Percentiles rank a stretch among this genome's conserved stretches.
phyloP scores from a whole-genome alignment of 495 filamentous ascomycete genomes.

The Podospora sp. region DNA sequence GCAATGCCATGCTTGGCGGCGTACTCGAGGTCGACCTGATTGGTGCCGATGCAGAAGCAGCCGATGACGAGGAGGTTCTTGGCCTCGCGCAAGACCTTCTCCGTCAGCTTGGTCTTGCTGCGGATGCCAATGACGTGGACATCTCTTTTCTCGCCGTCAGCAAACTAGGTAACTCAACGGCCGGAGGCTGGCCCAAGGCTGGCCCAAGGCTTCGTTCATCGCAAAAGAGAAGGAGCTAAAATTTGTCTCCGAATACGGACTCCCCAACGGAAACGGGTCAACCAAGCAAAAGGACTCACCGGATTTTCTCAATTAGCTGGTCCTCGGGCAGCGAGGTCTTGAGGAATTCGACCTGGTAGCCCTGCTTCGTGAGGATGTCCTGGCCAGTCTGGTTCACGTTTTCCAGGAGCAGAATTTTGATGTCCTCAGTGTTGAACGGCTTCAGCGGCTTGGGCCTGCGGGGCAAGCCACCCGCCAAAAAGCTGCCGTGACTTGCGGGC shows the following conservation, averaged over 20 bases:
- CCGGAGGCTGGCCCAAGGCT: neutral
- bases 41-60: conserved; percentile 99
- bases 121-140: conserved; percentile 98
- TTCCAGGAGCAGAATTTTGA: conserved; percentile 94
- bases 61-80: conserved; percentile 94
- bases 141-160: conserved; percentile 52
- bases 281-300: conserved; percentile 55
- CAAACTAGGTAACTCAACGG: neutral
- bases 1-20: conserved; percentile 90
- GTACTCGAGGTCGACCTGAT: conserved; percentile 93
- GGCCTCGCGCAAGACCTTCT: conserved; percentile 81
- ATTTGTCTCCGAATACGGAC: conserved; percentile 31
- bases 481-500: conserved; percentile 47
- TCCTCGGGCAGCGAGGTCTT: conserved; percentile 90
- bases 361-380: conserved; percentile 79
- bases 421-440: conserved; percentile 91
- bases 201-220: conserved; percentile 4
- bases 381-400: conserved; percentile 91
- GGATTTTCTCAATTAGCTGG: conserved; percentile 94
- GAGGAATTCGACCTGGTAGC: conserved; percentile 92
- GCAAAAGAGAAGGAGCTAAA: conserved; percentile 8
- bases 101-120: conserved; percentile 93
- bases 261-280: neutral
- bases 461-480: conserved; percentile 34
- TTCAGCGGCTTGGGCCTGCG: conserved; percentile 75